Evolutionary conservation across 164 flowering plant genomes (phyloP).

Genomic region (Paratinospora sagittata): DNA sequence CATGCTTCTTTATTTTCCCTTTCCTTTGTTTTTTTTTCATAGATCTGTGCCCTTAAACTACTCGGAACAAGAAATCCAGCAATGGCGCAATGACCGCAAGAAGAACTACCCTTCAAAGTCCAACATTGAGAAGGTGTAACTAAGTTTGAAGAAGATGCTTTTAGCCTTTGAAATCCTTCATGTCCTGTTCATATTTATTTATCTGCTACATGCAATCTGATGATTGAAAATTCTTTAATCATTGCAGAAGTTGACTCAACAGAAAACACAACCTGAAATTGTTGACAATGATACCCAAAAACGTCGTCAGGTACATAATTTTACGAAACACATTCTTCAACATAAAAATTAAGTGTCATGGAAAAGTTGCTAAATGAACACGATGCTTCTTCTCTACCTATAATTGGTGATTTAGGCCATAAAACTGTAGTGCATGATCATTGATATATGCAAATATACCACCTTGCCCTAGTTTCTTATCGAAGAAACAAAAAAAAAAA

Average conservation of each 20-base stretch:
- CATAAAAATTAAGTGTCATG: background rate
- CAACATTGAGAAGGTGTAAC: constrained; percentile 51
- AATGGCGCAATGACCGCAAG: constrained; percentile 81
- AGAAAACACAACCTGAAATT: constrained; percentile 23
- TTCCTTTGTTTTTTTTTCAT: background rate
- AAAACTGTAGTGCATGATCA: too few species aligned
- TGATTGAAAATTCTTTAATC: constrained; percentile 9
- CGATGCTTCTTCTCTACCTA: too few species aligned
- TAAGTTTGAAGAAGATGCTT: background rate
- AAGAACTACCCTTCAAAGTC: constrained; percentile 61
- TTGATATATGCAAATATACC: too few species aligned
- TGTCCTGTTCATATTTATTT: too few species aligned
- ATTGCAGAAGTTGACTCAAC: constrained; percentile 42
- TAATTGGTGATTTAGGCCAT: too few species aligned
- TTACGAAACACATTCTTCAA: background rate
- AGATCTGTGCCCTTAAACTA: constrained; percentile 45
- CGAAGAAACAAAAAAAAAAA: too few species aligned
- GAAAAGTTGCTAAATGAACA: background rate
- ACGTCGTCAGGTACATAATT: constrained; percentile 53
- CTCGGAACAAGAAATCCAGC: constrained; percentile 66
- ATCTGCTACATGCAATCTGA: background rate
- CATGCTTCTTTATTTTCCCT: background rate
- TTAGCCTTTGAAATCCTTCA: too few species aligned
- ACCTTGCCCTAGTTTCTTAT: background rate
- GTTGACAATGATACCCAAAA: constrained; percentile 34